Percentiles rank a stretch among this genome's conserved stretches.
Conservation (phyloP, 352 stramenopile genomes). For the Phytophthora idaei region DNA sequence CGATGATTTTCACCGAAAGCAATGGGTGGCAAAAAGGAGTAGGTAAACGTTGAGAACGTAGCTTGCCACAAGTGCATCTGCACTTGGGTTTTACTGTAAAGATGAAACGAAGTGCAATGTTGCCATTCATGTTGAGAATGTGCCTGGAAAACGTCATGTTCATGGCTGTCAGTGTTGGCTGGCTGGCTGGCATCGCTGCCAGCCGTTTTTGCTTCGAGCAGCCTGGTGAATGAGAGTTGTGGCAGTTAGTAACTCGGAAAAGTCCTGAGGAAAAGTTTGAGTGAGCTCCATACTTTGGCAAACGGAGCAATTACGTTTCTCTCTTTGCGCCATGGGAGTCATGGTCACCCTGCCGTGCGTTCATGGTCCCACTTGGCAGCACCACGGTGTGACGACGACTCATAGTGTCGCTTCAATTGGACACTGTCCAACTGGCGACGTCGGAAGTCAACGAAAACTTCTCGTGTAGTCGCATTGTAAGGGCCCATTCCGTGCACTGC, state of each 20-base stretch:
- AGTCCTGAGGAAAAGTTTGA: background rate
- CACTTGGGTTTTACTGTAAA: background rate
- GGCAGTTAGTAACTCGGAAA: slow-evolving; percentile 17
- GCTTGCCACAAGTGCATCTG: background rate
- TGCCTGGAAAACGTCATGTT: slow-evolving; percentile 8
- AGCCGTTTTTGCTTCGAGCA: slow-evolving; percentile 2
- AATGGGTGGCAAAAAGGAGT: background rate
- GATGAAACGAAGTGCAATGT: background rate
- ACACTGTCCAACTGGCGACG: slow-evolving; percentile 25
- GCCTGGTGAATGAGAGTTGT: slow-evolving; percentile 17
- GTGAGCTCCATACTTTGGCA: slow-evolving; percentile 5
- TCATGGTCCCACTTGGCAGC: background rate
- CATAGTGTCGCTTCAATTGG: slow-evolving; percentile 18
- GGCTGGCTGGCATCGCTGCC: slow-evolving; percentile 6
- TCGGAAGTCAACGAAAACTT: slow-evolving; percentile 24
- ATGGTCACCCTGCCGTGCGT: background rate
- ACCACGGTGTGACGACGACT: slow-evolving; percentile 3
- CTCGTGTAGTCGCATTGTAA: slow-evolving; percentile 24
- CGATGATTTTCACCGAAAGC: slow-evolving; percentile 13
- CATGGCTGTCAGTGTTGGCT: slow-evolving; percentile 5
- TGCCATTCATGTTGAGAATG: background rate
- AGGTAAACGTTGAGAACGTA: no score
- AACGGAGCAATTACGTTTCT: background rate
- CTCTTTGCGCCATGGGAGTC: background rate
- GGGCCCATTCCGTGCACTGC: slow-evolving; percentile 14